Evolutionary conservation across 208 protist genomes (phyloP), one percentile per base, ranked within the genome.

Genomic region (Leishmania lainsoni): DNA sequence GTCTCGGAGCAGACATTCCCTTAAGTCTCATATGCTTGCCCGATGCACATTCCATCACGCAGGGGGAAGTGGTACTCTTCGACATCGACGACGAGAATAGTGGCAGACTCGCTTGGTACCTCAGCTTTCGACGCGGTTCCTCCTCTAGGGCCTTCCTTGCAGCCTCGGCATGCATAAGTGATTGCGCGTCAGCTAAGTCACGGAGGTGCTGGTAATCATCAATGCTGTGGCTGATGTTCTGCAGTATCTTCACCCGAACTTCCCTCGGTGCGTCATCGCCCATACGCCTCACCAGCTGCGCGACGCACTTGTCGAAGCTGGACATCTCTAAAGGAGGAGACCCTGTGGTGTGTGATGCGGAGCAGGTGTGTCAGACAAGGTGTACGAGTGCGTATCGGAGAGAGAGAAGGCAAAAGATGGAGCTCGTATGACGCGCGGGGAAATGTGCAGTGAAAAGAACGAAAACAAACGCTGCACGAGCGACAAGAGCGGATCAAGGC

Each of bases 231-330:
- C 75, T 83, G 35, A 95, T 89, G 51, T 83, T 87, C 32, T 81
- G 79, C 63, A 94, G 78, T 5, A 96, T 89, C 35, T 83, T 52
- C 56, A 85, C 73, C 45, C 92, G 89, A 8, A 65, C 83, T n/a
- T 81, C 72, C n/a, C 78, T 79, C 8, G 87, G 48, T 35, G 93
- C 61, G 3, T 12, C 59, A 54, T 78, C 81, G 35, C 79, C 80
- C 26, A 88, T 76, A 39, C 74, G 75, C 69, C 76, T 86, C 59
- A 95, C 52, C 90, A 92, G 91, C 66, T 91, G 49, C 8, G 84
- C 86, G 2, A 93, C 90, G 42, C 86, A 71, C 73, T 94, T 94
- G 83, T 94, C 93, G 79, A 96, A 94, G 17, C 77, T 45, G n/a
- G 93, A 96, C 93, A 96, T 94, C 32, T 12, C 10, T 26, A 54